phyloP scores from a whole-genome alignment of 768 basidiomycete genomes.

The Leccinum olivaceopallidum region DNA sequence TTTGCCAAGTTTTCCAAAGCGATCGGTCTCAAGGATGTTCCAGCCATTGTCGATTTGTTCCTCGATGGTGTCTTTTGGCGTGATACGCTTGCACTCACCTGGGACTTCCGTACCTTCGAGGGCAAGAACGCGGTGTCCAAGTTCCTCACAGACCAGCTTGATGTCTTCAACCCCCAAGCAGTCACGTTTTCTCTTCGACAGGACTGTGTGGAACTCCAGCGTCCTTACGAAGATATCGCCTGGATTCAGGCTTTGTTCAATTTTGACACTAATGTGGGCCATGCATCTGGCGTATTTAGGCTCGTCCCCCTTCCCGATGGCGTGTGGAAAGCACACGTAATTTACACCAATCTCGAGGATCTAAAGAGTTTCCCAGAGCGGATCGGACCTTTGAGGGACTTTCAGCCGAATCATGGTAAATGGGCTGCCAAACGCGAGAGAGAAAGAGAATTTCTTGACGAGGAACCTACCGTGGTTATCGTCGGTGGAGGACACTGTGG shows the following conservation, averaged over 20 bases:
- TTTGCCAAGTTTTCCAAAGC: slow-evolving; percentile 38
- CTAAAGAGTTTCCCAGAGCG: slow-evolving; percentile 47
- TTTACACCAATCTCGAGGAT: slow-evolving; percentile 53
- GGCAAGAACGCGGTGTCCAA: slow-evolving; percentile 39
- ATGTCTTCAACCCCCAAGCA: slow-evolving; percentile 17
- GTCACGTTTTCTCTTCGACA: slow-evolving; percentile 26
- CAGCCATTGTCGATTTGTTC: slow-evolving; percentile 36
- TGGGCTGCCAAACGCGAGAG: slow-evolving; percentile 31
- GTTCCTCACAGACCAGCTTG: slow-evolving; percentile 51
- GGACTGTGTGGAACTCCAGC: slow-evolving; percentile 22
- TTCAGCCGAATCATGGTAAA: slow-evolving; percentile 36
- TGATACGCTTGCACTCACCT: slow-evolving; percentile 62
- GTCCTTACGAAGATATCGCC: slow-evolving; percentile 36
- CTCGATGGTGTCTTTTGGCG: slow-evolving; percentile 51
- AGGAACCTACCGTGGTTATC: slow-evolving; percentile 53
- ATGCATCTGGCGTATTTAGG: slow-evolving; percentile 45
- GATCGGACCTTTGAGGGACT: slow-evolving; percentile 45
- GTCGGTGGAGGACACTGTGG: slow-evolving; percentile 56
- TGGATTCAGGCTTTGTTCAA: slow-evolving; percentile 48
- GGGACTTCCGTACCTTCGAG: slow-evolving; percentile 61
- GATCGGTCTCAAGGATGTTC: slow-evolving; percentile 35
- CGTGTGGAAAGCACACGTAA: slow-evolving; percentile 47
- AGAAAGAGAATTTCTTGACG: slow-evolving; percentile 34
- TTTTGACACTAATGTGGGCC: slow-evolving; percentile 44
- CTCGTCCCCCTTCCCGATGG: slow-evolving; percentile 44